Conservation (phyloP, 2,329 filamentous ascomycete genomes). For the Alternaria angustiovoidea region DNA sequence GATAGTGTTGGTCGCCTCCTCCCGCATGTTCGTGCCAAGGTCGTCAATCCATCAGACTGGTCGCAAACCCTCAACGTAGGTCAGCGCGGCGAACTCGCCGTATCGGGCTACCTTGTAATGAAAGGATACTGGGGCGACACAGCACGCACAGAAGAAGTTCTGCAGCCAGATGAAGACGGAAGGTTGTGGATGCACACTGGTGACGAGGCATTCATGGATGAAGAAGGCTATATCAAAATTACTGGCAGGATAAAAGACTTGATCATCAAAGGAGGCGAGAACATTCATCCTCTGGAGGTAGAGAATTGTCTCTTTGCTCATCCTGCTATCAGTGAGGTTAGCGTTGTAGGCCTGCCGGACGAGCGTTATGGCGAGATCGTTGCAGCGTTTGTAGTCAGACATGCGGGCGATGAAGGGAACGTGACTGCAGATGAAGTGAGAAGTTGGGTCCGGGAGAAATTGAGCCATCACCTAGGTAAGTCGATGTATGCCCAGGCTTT, state of each 20-base stretch:
- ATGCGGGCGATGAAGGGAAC: slow-evolving; percentile 37
- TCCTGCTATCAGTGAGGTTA: slow-evolving; percentile 74
- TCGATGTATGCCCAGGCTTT: slow-evolving; percentile 11
- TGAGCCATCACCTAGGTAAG: slow-evolving; percentile 75
- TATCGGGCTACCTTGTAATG: slow-evolving; percentile 88
- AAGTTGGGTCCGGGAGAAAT: slow-evolving; percentile 72
- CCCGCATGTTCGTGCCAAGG: slow-evolving; percentile 80
- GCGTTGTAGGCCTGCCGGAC: slow-evolving; percentile 85
- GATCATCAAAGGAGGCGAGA: slow-evolving; percentile 94
- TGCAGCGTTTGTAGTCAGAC: slow-evolving; percentile 77
- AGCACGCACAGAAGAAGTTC: slow-evolving; percentile 72
- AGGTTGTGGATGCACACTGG: slow-evolving; percentile 89
- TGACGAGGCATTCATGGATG: slow-evolving; percentile 88
- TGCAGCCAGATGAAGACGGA: slow-evolving; percentile 64
- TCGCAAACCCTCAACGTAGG: slow-evolving; percentile 67
- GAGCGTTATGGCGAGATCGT: slow-evolving; percentile 86
- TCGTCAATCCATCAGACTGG: slow-evolving; percentile 75
- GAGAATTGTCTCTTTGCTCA: slow-evolving; percentile 86
- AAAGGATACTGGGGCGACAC: slow-evolving; percentile 86
- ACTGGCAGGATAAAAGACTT: slow-evolving; percentile 94
- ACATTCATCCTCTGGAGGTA: slow-evolving; percentile 92
- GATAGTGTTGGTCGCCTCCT: slow-evolving; percentile 80
- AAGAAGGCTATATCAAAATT: slow-evolving; percentile 83
- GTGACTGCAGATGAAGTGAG: slow-evolving; percentile 69
- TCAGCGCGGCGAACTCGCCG: slow-evolving; percentile 79